These are phyloP conservation scores for Phaffia tasmanica DNA, from an alignment of 768 basidiomycete genomes.

Conservation along the genomic window DNA sequence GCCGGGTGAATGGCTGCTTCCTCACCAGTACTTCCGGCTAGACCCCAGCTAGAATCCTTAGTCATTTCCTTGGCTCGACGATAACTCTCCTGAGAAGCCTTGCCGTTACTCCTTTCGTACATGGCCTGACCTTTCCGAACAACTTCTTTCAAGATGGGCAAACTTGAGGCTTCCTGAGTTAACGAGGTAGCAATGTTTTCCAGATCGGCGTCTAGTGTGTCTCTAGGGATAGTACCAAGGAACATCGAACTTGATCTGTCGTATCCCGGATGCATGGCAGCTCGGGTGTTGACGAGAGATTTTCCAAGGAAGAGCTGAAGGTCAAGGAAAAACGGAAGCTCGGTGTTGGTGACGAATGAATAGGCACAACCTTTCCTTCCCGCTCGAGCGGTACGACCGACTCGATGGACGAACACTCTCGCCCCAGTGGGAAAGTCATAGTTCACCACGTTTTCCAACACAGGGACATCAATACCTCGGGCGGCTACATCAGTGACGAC, in stretches of 20 bases:
- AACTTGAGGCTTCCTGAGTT: slow-evolving; percentile 41
- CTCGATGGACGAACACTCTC: slow-evolving; percentile 88
- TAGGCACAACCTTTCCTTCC: slow-evolving; percentile 93
- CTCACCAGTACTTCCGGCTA: slow-evolving; percentile 46
- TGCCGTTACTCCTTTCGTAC: slow-evolving; percentile 89
- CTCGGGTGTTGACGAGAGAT: slow-evolving; percentile 43
- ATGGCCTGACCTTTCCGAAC: slow-evolving; percentile 80
- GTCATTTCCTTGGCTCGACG: slow-evolving; percentile 78
- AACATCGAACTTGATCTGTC: slow-evolving; percentile 43
- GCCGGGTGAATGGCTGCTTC: slow-evolving; percentile 61
- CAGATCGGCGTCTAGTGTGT: slow-evolving; percentile 66
- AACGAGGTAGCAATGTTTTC: slow-evolving; percentile 51
- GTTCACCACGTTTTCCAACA: slow-evolving; percentile 92
- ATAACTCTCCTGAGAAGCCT: slow-evolving; percentile 75
- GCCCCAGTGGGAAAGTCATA: slow-evolving; percentile 95
- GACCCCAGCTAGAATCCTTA: slow-evolving; percentile 55
- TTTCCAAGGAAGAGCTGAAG: slow-evolving; percentile 83
- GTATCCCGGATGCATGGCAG: slow-evolving; percentile 20
- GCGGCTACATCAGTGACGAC: slow-evolving; percentile 98
- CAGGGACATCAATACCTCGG: slow-evolving; percentile 92
- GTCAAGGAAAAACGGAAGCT: slow-evolving; percentile 83
- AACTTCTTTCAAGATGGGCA: slow-evolving; percentile 60
- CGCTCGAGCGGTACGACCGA: slow-evolving; percentile 90
- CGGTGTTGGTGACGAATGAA: slow-evolving; percentile 76
- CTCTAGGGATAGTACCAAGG: slow-evolving; percentile 71